Evolutionary conservation across 1,284 basidiomycete species (phyloP).

Genomic region (Ganoderma resinaceum): DNA sequence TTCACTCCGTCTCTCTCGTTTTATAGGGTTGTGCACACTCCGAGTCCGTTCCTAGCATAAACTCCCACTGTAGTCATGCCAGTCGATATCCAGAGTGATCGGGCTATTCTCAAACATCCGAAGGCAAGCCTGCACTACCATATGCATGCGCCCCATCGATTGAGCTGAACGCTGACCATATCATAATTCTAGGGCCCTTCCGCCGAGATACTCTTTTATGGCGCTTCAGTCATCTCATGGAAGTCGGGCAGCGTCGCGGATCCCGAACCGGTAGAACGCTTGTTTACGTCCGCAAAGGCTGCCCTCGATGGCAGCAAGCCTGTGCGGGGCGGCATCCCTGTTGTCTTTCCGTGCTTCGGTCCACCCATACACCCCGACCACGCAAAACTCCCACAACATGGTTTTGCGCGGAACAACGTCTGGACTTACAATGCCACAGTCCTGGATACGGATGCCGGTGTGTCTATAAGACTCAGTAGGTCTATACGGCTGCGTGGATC

Average conservation of each 20-base stretch:
- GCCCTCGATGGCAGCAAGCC: slow-evolving; percentile 76
- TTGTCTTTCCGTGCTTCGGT: slow-evolving; percentile 89
- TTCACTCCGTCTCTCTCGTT: background rate
- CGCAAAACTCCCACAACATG: slow-evolving; percentile 79
- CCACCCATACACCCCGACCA: slow-evolving; percentile 78
- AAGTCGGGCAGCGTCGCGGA: slow-evolving; percentile 53
- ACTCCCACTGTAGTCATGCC: slow-evolving; percentile 50
- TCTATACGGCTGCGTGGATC: slow-evolving; percentile 15
- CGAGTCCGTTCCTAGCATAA: background rate
- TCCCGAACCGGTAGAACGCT: slow-evolving; percentile 60
- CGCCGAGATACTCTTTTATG: slow-evolving; percentile 77
- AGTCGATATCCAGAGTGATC: slow-evolving; percentile 47
- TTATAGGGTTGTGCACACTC: background rate
- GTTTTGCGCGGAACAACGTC: slow-evolving; percentile 78
- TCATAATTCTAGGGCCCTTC: slow-evolving; percentile 70
- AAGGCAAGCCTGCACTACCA: slow-evolving; percentile 46
- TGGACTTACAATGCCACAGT: slow-evolving; percentile 76
- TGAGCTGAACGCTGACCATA: slow-evolving; percentile 13
- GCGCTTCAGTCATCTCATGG: slow-evolving; percentile 85
- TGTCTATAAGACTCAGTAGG: slow-evolving; percentile 79
- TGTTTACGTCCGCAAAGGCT: slow-evolving; percentile 83
- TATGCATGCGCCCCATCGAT: background rate
- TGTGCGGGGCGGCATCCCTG: slow-evolving; percentile 85
- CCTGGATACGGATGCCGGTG: slow-evolving; percentile 73
- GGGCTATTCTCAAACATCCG: slow-evolving; percentile 57